phyloP scores from a whole-genome alignment of 1,139 yeast genomes.

The Pichia kudriavzevii region DNA sequence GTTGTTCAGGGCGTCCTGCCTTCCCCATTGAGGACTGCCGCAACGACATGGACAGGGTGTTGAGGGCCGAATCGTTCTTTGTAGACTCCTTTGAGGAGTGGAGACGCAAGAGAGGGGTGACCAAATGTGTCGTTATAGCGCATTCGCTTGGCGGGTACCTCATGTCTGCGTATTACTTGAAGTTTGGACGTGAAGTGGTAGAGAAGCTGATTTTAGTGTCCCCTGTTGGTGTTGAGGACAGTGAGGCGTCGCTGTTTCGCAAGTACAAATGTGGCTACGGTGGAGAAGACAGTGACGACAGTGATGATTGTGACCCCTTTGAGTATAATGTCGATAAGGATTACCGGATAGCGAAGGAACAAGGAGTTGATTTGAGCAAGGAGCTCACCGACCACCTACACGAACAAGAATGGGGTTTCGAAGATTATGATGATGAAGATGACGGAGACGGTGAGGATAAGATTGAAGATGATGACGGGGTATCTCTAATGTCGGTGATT shows the following conservation, averaged over 20 bases:
- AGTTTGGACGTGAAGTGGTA: slow-evolving; percentile 65
- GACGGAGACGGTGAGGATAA: slow-evolving; percentile 7
- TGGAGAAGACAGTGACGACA: slow-evolving; percentile 27
- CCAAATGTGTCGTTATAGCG: slow-evolving; percentile 65
- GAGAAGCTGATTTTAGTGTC: slow-evolving; percentile 64
- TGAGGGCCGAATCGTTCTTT: slow-evolving; percentile 63
- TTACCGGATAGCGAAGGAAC: slow-evolving; percentile 14
- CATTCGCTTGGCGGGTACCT: slow-evolving; percentile 93
- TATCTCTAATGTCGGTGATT: slow-evolving; percentile 14
- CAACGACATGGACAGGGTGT: slow-evolving; percentile 28
- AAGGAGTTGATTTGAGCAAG: slow-evolving; percentile 21
- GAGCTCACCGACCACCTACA: slow-evolving; percentile 20
- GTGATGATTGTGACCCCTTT: slow-evolving; percentile 11
- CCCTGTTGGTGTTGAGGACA: slow-evolving; percentile 82
- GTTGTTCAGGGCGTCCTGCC: slow-evolving; percentile 62
- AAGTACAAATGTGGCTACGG: slow-evolving; percentile 20
- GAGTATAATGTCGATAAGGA: slow-evolving; percentile 10
- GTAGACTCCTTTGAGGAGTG: slow-evolving; percentile 74
- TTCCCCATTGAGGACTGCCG: slow-evolving; percentile 31
- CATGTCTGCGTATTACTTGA: slow-evolving; percentile 68
- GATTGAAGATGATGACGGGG: slow-evolving; percentile 9
- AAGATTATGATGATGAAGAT: slow-evolving; percentile 12
- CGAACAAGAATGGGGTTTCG: no score
- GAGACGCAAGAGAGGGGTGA: slow-evolving; percentile 52
- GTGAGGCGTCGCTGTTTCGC: slow-evolving; percentile 39